A percentile compares a stretch with the other conserved stretches of the same genome.
Conservation (phyloP, 345 rosid genomes). For the Arabidopsis suecica region DNA sequence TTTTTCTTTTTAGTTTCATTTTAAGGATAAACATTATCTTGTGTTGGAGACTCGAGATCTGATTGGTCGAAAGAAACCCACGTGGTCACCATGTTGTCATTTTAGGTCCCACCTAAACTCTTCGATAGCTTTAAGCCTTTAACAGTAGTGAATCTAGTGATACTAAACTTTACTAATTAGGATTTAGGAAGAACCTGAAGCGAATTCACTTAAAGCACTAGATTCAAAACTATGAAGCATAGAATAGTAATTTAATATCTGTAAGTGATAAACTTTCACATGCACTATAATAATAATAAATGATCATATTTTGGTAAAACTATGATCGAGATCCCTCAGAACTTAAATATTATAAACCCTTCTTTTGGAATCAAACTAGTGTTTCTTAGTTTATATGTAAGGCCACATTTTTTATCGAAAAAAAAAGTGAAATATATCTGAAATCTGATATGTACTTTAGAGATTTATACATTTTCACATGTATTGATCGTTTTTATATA, state of each 20-base stretch:
- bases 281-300: neutral
- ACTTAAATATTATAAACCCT: neutral
- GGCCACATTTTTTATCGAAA: neutral
- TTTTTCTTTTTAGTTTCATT: neutral
- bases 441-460: neutral
- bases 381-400: neutral
- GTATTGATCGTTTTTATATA: neutral
- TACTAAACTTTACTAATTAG: neutral
- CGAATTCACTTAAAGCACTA: neutral
- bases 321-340: neutral
- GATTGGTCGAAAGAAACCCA: conserved; percentile 39
- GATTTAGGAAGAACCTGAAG: neutral
- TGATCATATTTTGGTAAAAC: neutral
- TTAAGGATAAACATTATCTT: neutral
- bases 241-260: neutral
- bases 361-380: neutral
- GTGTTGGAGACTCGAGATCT: conserved; percentile 31
- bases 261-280: neutral
- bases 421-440: neutral
- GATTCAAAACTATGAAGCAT: conserved; percentile 1
- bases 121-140: conserved; percentile 4
- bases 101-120: conserved; percentile 17
- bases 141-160: conserved; percentile 11
- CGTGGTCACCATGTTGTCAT: conserved; percentile 34
- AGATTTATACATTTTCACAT: neutral